A percentile compares a stretch with the other conserved stretches of the same genome.
phyloP scores from a whole-genome alignment of 208 protist genomes.

The Crithidia expoeki region DNA sequence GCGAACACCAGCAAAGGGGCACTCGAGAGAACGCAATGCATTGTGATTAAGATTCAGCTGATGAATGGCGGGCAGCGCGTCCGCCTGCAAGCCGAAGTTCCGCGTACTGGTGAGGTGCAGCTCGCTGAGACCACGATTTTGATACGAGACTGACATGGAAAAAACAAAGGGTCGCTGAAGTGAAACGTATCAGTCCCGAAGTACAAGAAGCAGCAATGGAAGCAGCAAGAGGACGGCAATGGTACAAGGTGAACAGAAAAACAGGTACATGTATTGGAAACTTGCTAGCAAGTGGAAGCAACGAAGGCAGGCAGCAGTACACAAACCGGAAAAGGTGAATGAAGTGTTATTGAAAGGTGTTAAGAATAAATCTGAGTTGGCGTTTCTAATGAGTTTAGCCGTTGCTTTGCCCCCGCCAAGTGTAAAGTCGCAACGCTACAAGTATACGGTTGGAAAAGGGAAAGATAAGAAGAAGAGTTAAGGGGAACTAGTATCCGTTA shows the following conservation, averaged over 20 bases:
- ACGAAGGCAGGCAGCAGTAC: no score
- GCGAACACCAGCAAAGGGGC: slow-evolving; percentile 10
- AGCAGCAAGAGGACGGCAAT: background rate
- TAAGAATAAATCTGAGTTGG: no score
- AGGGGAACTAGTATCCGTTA: no score
- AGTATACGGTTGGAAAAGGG: no score
- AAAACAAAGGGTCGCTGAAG: background rate
- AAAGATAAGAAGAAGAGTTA: no score
- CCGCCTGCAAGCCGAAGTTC: slow-evolving; percentile 23
- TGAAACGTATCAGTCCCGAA: background rate
- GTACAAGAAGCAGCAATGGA: background rate
- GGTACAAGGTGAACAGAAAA: background rate
- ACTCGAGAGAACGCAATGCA: slow-evolving; percentile 30
- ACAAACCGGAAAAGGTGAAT: no score
- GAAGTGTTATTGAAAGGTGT: no score
- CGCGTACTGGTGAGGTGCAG: slow-evolving; percentile 12
- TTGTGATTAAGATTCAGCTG: slow-evolving; percentile 39
- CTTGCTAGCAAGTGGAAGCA: no score
- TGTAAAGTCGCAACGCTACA: no score
- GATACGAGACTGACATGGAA: slow-evolving; percentile 17
- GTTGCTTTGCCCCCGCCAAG: no score
- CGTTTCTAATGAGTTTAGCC: no score
- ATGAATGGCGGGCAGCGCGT: slow-evolving; percentile 6
- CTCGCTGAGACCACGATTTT: slow-evolving; percentile 24
- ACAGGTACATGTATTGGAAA: no score